Conservation (phyloP, 139 green algal species). For the Pleodorina starrii region DNA sequence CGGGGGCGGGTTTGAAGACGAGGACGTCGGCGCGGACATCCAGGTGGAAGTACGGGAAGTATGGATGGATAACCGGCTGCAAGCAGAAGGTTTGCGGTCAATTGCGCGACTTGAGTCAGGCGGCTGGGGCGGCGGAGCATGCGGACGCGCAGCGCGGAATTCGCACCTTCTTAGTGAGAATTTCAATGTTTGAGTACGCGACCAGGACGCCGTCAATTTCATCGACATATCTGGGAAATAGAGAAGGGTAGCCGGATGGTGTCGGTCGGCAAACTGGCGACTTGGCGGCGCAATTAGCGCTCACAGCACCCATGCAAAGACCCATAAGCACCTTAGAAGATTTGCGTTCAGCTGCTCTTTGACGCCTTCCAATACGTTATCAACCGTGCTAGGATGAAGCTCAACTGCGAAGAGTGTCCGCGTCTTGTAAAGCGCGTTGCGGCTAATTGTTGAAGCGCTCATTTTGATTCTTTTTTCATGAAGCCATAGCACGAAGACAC, state of each 20-base stretch:
- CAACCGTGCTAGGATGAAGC: conserved; percentile 67
- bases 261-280: not conserved
- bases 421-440: not conserved
- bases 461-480: not conserved
- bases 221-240: conserved; percentile 65
- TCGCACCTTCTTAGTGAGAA: conserved; percentile 38
- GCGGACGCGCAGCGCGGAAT: not conserved
- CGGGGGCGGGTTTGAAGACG: conserved; percentile 63
- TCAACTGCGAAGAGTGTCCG: conserved; percentile 57
- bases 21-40: conserved; percentile 61
- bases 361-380: conserved; percentile 53
- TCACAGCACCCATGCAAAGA: not conserved
- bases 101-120: not conserved
- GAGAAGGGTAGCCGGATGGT: not conserved
- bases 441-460: conserved; percentile 12
- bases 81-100: not conserved
- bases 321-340: conserved; percentile 57
- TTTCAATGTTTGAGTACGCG: conserved; percentile 54
- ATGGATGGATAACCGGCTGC: conserved; percentile 68
- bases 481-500: too few species aligned
- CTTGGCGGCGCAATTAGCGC: not conserved
- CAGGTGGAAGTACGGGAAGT: conserved; percentile 72
- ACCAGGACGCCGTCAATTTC: conserved; percentile 69
- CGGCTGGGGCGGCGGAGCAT: conserved; percentile 12
- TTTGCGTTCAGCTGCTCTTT: conserved; percentile 61